Evolutionary conservation across 176 grass and related monocot species (phyloP).

Genomic region (barley (Hordeum vulgare)): MorexV3_pseudomolecules_assembly NC_058524.1:244444724-244445223

Average conservation of each 20-base stretch:
- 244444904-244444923: background rate
- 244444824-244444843: constrained; percentile 90
- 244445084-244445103: constrained; percentile 2
- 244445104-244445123: background rate
- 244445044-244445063: constrained; percentile 21
- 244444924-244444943: constrained; percentile 40
- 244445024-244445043: constrained; percentile 20
- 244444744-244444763: constrained; percentile 82
- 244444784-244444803: constrained; percentile 82
- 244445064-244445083: constrained; percentile 4
- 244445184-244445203: background rate
- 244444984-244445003: constrained; percentile 62
- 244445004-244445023: constrained; percentile 61
- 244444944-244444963: constrained; percentile 71
- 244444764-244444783: constrained; percentile 63
- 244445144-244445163: background rate
- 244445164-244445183: background rate
- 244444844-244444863: constrained; percentile 81
- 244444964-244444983: constrained; percentile 54
- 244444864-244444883: constrained; percentile 54
- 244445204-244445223: background rate
- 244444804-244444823: constrained; percentile 88
- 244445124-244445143: background rate
- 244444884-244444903: constrained; percentile 17
- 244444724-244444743: constrained; percentile 92